phyloP scores from a whole-genome alignment of 352 stramenopile species.

The Phytopythium chamaehyphon region DNA sequence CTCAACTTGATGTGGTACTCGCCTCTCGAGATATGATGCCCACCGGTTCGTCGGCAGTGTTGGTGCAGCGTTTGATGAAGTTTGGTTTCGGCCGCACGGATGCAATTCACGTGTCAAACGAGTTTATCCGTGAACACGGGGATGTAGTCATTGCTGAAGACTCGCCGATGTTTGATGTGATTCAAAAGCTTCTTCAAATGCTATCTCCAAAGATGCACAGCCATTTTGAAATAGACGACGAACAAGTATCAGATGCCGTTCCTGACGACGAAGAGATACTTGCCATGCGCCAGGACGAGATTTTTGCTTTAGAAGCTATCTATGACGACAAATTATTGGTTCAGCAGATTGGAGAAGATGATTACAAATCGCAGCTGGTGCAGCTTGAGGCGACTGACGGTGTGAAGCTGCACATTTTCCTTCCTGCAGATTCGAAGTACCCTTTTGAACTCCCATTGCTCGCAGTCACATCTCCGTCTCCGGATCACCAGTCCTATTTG shows the following conservation, averaged over 20 bases:
- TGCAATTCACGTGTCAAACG: conserved; percentile 38
- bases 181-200: conserved; percentile 33
- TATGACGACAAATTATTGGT: conserved; percentile 69
- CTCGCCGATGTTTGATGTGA: conserved; percentile 26
- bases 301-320: conserved; percentile 79
- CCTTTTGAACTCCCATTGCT: conserved; percentile 74
- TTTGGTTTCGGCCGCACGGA: conserved; percentile 70
- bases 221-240: conserved; percentile 25
- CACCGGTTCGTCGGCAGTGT: conserved; percentile 15
- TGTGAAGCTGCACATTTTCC: conserved; percentile 51
- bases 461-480: conserved; percentile 34
- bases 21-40: conserved; percentile 11
- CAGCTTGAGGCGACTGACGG: conserved; percentile 43
- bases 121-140: conserved; percentile 24
- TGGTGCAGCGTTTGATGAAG: conserved; percentile 75
- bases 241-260: conserved; percentile 1
- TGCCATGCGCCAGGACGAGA: conserved; percentile 60
- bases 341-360: conserved; percentile 11
- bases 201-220: conserved; percentile 44
- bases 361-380: conserved; percentile 22
- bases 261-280: conserved; percentile 39
- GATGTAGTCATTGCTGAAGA: conserved; percentile 18
- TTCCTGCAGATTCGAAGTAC: conserved; percentile 51
- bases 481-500: conserved; percentile 32
- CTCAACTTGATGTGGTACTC: conserved; percentile 86